These are phyloP conservation scores for Penicillium diatomitis DNA, from an alignment of 495 filamentous ascomycete species.

Conservation along the genomic window DNA sequence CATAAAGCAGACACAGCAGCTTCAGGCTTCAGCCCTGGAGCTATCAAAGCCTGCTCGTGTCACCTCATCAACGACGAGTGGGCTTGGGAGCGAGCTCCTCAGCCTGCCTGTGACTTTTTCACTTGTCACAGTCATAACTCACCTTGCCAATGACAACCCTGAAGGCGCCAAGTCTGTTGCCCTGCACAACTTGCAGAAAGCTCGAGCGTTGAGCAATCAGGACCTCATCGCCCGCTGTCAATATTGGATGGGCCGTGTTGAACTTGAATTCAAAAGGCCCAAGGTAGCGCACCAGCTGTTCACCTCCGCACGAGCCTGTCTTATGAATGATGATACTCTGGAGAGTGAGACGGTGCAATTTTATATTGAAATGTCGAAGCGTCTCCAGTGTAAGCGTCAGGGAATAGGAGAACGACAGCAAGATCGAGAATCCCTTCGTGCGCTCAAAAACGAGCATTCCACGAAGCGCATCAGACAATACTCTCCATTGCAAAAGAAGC, in stretches of 20 bases:
- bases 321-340: neutral
- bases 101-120: neutral
- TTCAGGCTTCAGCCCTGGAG: neutral
- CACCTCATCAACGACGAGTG: neutral
- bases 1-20: neutral
- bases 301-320: constrained; percentile 1
- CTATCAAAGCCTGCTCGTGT: neutral
- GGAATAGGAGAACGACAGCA: too few relatives aligned
- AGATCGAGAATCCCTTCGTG: too few relatives aligned
- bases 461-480: neutral
- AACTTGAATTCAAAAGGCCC: constrained; percentile 1
- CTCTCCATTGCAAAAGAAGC: neutral
- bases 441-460: neutral
- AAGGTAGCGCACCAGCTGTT: constrained; percentile 1
- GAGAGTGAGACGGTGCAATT: constrained; percentile 2
- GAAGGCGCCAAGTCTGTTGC: too few relatives aligned
- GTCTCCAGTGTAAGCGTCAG: too few relatives aligned
- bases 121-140: neutral
- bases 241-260: constrained; percentile 9
- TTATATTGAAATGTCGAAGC: neutral
- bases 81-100: neutral
- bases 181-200: too few relatives aligned
- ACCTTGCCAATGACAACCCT: neutral
- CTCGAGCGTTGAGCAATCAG: too few relatives aligned
- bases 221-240: neutral